phyloP scores from a whole-genome alignment of 176 grass and related monocot species.

The Poa annua region DNA sequence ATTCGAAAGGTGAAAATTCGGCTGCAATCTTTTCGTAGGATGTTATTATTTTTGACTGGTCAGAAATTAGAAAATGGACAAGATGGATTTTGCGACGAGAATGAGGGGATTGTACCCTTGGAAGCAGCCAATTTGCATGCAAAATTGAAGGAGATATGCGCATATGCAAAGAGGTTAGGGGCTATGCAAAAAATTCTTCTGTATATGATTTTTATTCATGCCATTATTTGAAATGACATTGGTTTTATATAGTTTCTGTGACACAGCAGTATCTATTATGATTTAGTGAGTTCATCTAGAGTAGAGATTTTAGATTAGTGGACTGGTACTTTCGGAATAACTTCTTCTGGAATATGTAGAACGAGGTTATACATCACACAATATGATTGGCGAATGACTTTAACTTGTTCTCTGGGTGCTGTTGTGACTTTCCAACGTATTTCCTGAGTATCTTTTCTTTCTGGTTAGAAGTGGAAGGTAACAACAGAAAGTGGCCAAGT shows the following conservation, averaged over 20 bases:
- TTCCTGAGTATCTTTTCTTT: not conserved
- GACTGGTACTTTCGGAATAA: not conserved
- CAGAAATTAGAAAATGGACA: not conserved
- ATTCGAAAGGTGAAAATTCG: not conserved
- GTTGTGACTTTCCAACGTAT: not conserved
- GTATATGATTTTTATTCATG: not conserved
- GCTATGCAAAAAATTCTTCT: not conserved
- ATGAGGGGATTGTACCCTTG: not conserved
- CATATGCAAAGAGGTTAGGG: conserved; percentile 23
- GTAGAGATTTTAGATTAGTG: conserved; percentile 1
- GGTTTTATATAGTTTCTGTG: not conserved
- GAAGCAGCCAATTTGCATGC: conserved; percentile 10
- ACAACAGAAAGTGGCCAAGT: not conserved
- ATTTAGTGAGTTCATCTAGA: not conserved
- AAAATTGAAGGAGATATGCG: not conserved
- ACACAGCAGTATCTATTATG: conserved; percentile 1
- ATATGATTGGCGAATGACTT: not conserved
- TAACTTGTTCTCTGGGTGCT: not conserved
- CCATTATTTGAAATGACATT: not conserved
- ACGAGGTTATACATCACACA: not conserved
- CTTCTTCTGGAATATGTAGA: not conserved
- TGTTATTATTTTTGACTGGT: not conserved
- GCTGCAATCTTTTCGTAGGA: conserved; percentile 27
- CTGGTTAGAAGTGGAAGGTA: conserved; percentile 10
- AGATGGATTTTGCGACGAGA: not conserved